A percentile compares a stretch with the other conserved stretches of the same genome.
These are phyloP conservation scores for Meyerozyma elateridarum DNA, from an alignment of 1,139 yeast species.

Conservation along the genomic window DNA sequence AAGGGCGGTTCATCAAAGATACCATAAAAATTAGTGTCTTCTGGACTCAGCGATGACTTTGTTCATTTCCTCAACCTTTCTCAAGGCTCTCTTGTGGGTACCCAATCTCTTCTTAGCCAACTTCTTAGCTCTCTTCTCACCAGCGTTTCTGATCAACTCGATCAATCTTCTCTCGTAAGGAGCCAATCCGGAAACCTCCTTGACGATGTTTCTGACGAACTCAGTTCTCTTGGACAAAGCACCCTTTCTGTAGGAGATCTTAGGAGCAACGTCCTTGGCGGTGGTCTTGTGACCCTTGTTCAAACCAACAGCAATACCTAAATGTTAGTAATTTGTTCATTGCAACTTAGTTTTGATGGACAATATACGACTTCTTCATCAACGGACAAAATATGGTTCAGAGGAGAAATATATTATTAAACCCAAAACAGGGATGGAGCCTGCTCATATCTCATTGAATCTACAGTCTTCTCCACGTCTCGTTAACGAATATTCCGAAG, in stretches of 20 bases:
- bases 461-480: too few relatives aligned
- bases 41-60: slow-evolving; percentile 96
- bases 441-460: too few relatives aligned
- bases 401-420: too few relatives aligned
- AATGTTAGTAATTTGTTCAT: slow-evolving; percentile 18
- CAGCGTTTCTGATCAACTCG: slow-evolving; percentile 99
- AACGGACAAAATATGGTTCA: too few relatives aligned
- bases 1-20: neutral
- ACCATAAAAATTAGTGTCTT: slow-evolving; percentile 48
- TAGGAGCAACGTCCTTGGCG: slow-evolving; percentile 89
- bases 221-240: slow-evolving; percentile 92
- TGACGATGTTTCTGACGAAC: slow-evolving; percentile 92
- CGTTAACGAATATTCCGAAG: too few relatives aligned
- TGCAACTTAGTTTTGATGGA: too few relatives aligned
- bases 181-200: slow-evolving; percentile 98
- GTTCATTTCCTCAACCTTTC: slow-evolving; percentile 98
- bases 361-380: too few relatives aligned
- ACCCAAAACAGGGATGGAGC: too few relatives aligned
- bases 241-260: slow-evolving; percentile 97
- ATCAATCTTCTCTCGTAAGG: slow-evolving; percentile 99
- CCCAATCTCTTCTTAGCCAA: slow-evolving; percentile 99
- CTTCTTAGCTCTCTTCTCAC: slow-evolving; percentile 99
- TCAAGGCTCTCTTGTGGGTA: slow-evolving; percentile 99
- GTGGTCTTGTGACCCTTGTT: slow-evolving; percentile 99
- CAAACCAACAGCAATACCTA: slow-evolving; percentile 97